Evolutionary conservation across 2,329 filamentous ascomycete species (phyloP), one percentile per base, ranked within the genome.

Genomic region (Aspergillus neoniger): DNA sequence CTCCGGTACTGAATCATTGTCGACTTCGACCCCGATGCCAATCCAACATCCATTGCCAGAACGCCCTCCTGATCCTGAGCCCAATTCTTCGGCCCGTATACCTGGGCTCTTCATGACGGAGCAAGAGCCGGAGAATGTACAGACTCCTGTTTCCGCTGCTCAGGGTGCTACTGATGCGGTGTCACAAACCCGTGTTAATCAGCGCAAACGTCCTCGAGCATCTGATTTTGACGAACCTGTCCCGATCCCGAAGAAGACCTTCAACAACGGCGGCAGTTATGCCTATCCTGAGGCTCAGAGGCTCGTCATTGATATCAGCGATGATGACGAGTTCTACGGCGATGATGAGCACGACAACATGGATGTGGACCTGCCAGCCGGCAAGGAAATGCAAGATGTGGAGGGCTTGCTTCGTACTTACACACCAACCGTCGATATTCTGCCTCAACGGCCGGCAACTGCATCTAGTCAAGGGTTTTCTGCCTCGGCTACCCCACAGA

Each of bases 221-320:
- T 84, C 89, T 4, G 89, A 92, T 69, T 88, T 90, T 64, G 86
- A 90, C 62, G 84, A 86, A n/a, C 79, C 81, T 19, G 76, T 80
- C 0, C 67, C 67, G 38, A 70, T 77, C 12, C 68, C 75, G 15
- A 91, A 90, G 67, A 86, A 88, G 52, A 84, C 86, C 4, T 88
- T 88, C 67, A 85, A 84, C 12, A 85, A 88, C 48, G 81, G 80
- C 50, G 80, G 55, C 3, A 63, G 52, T 23, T 54, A 57, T n/a
- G 48, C 32, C 4, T 57, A 62, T 23, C 79, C 83, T 55, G 82
- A 88, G 23, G 19, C 39, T 7, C 82, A 87, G 53, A 84, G 84
- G 2, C 84, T 96, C 55, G 85, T 96, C 41, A 96, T 96, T 66
- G 86, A 96, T 65, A 88, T 96, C 41, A 96, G 91, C 71, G 93